These are phyloP conservation scores for Prinsepia uniflora DNA, from an alignment of 306 rosid species.

Conservation along the genomic window DNA sequence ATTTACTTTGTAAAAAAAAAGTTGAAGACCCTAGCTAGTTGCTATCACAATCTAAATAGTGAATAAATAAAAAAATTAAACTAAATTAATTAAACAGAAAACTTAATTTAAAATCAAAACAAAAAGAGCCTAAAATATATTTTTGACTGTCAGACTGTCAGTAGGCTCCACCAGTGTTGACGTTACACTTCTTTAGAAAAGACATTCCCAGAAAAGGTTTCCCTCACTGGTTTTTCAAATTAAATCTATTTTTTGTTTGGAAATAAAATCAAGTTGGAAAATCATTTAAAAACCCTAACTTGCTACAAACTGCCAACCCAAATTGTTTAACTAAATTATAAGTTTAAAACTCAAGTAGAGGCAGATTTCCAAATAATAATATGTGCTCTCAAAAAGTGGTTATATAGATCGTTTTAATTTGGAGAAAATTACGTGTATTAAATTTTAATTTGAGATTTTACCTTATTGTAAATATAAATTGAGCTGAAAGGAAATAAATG, in stretches of 20 bases:
- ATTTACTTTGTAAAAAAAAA: too few relatives aligned
- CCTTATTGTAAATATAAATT: too few relatives aligned
- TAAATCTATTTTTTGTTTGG: too few relatives aligned
- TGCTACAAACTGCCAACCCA: neutral
- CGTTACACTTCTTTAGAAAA: slow-evolving; percentile 30
- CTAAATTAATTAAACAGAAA: slow-evolving; percentile 7
- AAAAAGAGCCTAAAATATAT: neutral
- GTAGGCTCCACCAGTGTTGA: slow-evolving; percentile 33
- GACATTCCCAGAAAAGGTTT: slow-evolving; percentile 35
- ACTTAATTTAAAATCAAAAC: neutral
- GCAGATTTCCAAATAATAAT: slow-evolving; percentile 9
- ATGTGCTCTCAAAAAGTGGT: neutral
- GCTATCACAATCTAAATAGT: too few relatives aligned
- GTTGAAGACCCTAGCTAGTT: too few relatives aligned
- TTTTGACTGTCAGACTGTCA: slow-evolving; percentile 26
- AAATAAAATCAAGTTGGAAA: neutral
- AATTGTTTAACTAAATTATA: slow-evolving; percentile 2
- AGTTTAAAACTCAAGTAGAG: neutral
- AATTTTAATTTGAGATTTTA: too few relatives aligned
- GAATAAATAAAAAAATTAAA: slow-evolving; percentile 6
- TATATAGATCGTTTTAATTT: neutral
- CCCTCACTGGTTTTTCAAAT: neutral
- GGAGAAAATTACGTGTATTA: neutral
- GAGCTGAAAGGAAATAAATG: too few relatives aligned
- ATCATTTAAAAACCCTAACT: neutral